These are phyloP conservation scores for Gypsophila paniculata DNA, from an alignment of 179 eudicot genomes.

Conservation along the genomic window DNA sequence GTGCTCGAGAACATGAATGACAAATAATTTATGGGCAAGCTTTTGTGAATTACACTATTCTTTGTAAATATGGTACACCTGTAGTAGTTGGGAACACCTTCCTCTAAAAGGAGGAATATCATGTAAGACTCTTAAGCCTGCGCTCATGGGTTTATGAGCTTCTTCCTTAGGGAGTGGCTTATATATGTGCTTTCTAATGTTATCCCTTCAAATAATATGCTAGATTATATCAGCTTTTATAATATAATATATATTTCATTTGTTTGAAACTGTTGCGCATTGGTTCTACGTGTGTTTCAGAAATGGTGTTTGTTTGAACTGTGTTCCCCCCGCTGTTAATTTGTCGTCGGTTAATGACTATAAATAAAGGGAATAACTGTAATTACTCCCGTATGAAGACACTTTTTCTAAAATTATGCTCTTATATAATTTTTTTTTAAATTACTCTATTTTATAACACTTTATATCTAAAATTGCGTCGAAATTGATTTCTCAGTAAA, in stretches of 20 bases:
- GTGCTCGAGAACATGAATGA: slow-evolving; percentile 39
- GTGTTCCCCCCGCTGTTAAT: too few relatives aligned
- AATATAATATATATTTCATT: too few relatives aligned
- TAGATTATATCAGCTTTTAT: not conserved
- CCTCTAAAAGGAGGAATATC: slow-evolving; percentile 27
- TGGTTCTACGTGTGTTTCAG: not conserved
- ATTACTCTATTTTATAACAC: too few relatives aligned
- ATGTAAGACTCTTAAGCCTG: slow-evolving; percentile 17
- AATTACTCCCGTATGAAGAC: too few relatives aligned
- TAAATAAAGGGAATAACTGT: too few relatives aligned
- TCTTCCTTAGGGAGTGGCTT: slow-evolving; percentile 13
- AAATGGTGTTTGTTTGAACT: too few relatives aligned
- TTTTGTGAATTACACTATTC: slow-evolving; percentile 23
- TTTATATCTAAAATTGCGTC: too few relatives aligned
- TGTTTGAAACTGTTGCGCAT: not conserved
- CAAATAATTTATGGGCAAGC: slow-evolving; percentile 16
- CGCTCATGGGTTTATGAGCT: slow-evolving; percentile 8
- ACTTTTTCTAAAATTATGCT: too few relatives aligned
- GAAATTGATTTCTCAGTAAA: too few relatives aligned
- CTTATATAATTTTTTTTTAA: too few relatives aligned
- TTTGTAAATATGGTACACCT: slow-evolving; percentile 31
- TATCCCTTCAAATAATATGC: slow-evolving; percentile 9
- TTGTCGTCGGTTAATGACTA: too few relatives aligned
- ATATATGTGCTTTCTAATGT: slow-evolving; percentile 15
- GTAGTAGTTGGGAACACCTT: not conserved